Evolutionary conservation across 768 basidiomycete species (phyloP).

Genomic region (Amanita brunnescens): DNA sequence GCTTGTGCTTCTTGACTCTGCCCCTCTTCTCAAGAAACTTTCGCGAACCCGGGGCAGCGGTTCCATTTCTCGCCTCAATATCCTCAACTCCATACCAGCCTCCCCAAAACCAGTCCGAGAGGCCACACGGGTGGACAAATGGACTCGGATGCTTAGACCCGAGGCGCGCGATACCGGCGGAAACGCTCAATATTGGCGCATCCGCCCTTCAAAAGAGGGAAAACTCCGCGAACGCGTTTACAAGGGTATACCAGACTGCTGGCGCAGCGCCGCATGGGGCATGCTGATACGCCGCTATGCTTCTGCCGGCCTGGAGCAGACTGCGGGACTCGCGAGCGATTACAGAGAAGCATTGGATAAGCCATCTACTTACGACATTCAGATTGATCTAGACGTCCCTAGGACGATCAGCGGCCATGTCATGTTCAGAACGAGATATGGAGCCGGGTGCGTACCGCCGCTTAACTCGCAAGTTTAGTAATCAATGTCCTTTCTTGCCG

Average conservation of each 20-base stretch:
- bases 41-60: constrained; percentile 34
- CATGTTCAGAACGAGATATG: constrained; percentile 92
- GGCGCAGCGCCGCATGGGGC: constrained; percentile 91
- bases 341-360: constrained; percentile 63
- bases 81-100: constrained; percentile 40
- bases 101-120: constrained; percentile 53
- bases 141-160: constrained; percentile 85
- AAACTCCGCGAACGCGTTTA: constrained; percentile 74
- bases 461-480: constrained; percentile 1
- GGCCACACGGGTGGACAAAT: constrained; percentile 72
- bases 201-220: constrained; percentile 53
- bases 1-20: constrained; percentile 58
- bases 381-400: constrained; percentile 97
- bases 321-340: constrained; percentile 34
- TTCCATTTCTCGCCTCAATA: constrained; percentile 35
- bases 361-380: constrained; percentile 86
- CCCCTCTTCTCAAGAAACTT: constrained; percentile 55
- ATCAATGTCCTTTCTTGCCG: not conserved
- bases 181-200: constrained; percentile 66
- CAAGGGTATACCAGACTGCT: constrained; percentile 96
- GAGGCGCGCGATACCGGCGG: constrained; percentile 63
- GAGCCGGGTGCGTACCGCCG: constrained; percentile 64
- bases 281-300: constrained; percentile 56
- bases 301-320: constrained; percentile 34
- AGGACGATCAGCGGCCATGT: constrained; percentile 93